phyloP scores from a whole-genome alignment of 768 basidiomycete species.

The Rhizopogon rudus region DNA sequence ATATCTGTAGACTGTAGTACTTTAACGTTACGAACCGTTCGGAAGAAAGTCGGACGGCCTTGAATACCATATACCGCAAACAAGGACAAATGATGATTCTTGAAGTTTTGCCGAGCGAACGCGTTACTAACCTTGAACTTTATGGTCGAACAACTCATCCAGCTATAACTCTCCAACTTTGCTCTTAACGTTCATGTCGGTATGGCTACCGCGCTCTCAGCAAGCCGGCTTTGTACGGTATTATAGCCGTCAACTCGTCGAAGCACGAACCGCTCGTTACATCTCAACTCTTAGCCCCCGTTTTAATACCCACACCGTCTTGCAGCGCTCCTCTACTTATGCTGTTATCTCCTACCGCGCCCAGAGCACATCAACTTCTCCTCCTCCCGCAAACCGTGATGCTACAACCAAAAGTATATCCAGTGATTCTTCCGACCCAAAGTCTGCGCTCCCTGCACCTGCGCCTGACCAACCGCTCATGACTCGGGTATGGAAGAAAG shows the following conservation, averaged over 20 bases:
- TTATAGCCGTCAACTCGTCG: slow-evolving; percentile 14
- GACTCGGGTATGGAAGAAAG: slow-evolving; percentile 79
- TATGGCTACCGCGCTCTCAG: slow-evolving; percentile 67
- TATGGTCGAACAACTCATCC: slow-evolving; percentile 5
- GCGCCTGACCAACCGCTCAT: slow-evolving; percentile 39
- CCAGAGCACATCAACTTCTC: slow-evolving; percentile 31
- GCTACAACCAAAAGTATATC: background rate
- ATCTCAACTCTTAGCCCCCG: slow-evolving; percentile 12
- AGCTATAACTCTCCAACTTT: background rate
- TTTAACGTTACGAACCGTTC: background rate
- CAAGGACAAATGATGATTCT: slow-evolving; percentile 14
- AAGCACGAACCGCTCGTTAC: slow-evolving; percentile 17
- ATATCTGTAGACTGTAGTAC: slow-evolving; percentile 4
- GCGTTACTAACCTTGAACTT: slow-evolving; percentile 1
- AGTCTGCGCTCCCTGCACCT: slow-evolving; percentile 42
- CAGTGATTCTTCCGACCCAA: slow-evolving; percentile 32
- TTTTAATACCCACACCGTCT: slow-evolving; percentile 6
- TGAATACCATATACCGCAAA: slow-evolving; percentile 16
- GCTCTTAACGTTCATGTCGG: slow-evolving; percentile 45
- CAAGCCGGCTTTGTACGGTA: slow-evolving; percentile 39
- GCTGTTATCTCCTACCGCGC: slow-evolving; percentile 21
- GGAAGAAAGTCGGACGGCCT: too few species aligned
- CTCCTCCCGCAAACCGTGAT: slow-evolving; percentile 5
- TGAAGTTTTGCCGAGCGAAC: slow-evolving; percentile 1
- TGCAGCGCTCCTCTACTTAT: slow-evolving; percentile 14